phyloP scores from a whole-genome alignment of 1,284 basidiomycete species.

The Xerocomus cyaneibrunnescens region DNA sequence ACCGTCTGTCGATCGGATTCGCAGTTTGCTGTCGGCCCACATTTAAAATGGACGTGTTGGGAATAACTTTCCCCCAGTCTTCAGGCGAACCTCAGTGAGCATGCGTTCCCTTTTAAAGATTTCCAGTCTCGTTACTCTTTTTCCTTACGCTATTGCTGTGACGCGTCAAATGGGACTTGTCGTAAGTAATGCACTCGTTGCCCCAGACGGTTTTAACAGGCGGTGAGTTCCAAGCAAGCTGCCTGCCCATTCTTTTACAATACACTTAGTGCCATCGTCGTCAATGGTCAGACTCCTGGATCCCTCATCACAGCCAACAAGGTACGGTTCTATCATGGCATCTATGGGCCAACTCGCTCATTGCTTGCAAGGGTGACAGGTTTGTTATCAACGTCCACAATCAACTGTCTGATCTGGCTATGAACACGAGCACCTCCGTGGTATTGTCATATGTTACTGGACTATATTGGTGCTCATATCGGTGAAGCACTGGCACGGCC shows the following conservation, averaged over 20 bases:
- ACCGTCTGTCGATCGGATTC: too few species aligned
- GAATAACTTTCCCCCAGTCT: background rate
- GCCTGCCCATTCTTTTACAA: background rate
- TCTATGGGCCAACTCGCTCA: background rate
- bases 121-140: background rate
- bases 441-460: constrained; percentile 22
- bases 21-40: background rate
- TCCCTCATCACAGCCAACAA: constrained; percentile 35
- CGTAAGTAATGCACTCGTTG: background rate
- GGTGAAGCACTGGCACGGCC: constrained; percentile 50
- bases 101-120: background rate
- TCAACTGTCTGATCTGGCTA: constrained; percentile 21
- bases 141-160: background rate
- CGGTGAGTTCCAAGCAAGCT: background rate
- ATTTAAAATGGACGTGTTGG: background rate
- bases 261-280: background rate
- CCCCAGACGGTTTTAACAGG: background rate
- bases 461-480: background rate
- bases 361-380: background rate
- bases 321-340: constrained; percentile 6
- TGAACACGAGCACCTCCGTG: constrained; percentile 19
- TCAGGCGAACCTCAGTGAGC: background rate
- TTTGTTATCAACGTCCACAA: background rate
- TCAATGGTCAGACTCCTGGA: constrained; percentile 23
- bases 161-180: background rate